Base-by-base conservation (phyloP, 345 rosid species). In the Murraya koenigii region DNA sequence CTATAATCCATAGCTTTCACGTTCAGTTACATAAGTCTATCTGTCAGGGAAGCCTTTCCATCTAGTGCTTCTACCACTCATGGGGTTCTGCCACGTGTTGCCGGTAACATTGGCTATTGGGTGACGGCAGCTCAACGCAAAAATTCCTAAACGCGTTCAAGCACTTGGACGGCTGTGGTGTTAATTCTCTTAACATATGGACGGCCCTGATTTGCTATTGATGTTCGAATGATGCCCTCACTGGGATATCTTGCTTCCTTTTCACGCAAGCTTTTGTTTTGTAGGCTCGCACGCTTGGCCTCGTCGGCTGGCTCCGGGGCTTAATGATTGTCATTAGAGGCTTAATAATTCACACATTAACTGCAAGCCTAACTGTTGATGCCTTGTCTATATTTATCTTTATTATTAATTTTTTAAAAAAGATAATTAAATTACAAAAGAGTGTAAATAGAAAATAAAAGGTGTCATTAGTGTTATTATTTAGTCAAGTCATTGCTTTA, bases 81-180 rank as follows among this genome's bases (percentile, higher is more conserved):
- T 78, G 82, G 85, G 85, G 84, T 69, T 36, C 64, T 41, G 82
- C 85, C 89, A 84, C 89, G 85, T 80, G 75, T 67, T 36, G 15
- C 30, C 56, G 19, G 70, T 72, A 77, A 47, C 44, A 64, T 71
- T 84, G 67, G 79, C 77, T 20, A 56, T 2, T 20, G 36, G 72
- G 64, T 77, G 72, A 80, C 77, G 80, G 85, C 39, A 73, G 22
- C 83, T 39, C 6, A 74, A 77, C 36, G 75, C 75, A 32, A 61
- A 32, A 41, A 58, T 72, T 76, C 77, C 41, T 22, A 22, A 22
- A 17, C 65, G 11, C 0, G 54, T 38, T 30, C 25, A 2, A 52
- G 68, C 80, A 49, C 2, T 4, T 77, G 61, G 76, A 79, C 77
- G 83, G 82, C 9, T 5, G 3, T 59, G 60, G 71, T 54, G 59